phyloP scores from a whole-genome alignment of 1,284 basidiomycete genomes.

The Tylopilus sp. region DNA sequence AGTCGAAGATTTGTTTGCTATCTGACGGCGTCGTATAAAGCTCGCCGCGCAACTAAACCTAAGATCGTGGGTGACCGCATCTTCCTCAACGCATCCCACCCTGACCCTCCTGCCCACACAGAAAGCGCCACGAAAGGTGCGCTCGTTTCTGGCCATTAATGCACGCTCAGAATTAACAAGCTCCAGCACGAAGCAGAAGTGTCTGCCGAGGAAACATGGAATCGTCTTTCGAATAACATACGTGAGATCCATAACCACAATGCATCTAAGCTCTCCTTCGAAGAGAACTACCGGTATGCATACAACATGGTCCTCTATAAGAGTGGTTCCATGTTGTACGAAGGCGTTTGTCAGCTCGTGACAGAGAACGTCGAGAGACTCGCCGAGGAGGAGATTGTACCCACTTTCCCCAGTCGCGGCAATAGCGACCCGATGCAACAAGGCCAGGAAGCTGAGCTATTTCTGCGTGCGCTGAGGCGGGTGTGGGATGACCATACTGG shows the following conservation, averaged over 20 bases:
- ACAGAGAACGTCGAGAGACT: conserved; percentile 81
- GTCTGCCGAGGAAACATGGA: conserved; percentile 72
- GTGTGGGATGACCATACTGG: conserved; percentile 95
- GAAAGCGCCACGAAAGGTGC: conserved; percentile 57
- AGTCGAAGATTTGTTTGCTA: not conserved
- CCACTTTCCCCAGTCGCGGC: conserved; percentile 68
- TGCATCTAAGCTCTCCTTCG: conserved; percentile 89
- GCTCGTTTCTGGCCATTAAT: not conserved
- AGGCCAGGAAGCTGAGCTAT: conserved; percentile 76
- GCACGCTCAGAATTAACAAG: conserved; percentile 1
- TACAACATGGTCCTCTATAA: conserved; percentile 93
- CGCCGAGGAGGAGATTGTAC: conserved; percentile 74
- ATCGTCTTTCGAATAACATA: conserved; percentile 77
- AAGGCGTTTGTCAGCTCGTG: conserved; percentile 79
- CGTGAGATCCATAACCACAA: conserved; percentile 95
- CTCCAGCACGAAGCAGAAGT: conserved; percentile 64
- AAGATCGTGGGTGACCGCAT: conserved; percentile 46
- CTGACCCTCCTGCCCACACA: conserved; percentile 30
- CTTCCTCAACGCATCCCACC: conserved; percentile 12
- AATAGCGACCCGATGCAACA: conserved; percentile 56
- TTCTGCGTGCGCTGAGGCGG: conserved; percentile 78
- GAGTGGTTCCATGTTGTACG: conserved; percentile 85
- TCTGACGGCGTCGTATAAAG: conserved; percentile 24
- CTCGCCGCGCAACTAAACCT: conserved; percentile 41
- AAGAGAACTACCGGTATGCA: conserved; percentile 93